These are phyloP conservation scores for Xanthoceras sorbifolium DNA, from an alignment of 345 rosid genomes.

Conservation along the genomic window DNA sequence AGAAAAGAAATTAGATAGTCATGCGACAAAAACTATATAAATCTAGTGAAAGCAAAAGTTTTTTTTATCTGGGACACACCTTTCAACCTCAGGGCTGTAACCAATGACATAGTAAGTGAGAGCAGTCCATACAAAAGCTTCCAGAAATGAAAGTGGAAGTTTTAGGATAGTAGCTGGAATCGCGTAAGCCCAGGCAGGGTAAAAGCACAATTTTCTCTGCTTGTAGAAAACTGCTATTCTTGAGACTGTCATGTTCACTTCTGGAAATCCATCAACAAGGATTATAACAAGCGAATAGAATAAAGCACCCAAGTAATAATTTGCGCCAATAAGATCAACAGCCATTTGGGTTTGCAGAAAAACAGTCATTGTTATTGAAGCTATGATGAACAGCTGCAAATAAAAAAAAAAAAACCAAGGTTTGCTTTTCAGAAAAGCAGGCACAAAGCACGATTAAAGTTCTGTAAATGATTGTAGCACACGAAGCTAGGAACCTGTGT, in stretches of 20 bases:
- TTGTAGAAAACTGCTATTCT: background rate
- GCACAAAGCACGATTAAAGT: background rate
- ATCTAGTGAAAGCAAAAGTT: background rate
- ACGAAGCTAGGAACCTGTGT: constrained; percentile 33
- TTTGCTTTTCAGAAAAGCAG: background rate
- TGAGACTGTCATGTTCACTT: background rate
- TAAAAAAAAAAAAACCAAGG: no score
- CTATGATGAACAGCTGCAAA: constrained; percentile 21
- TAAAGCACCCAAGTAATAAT: background rate
- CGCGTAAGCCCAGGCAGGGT: constrained; percentile 12
- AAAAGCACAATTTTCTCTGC: background rate
- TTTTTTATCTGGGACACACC: background rate
- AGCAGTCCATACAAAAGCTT: background rate
- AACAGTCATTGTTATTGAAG: constrained; percentile 20
- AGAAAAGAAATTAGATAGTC: background rate
- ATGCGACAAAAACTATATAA: background rate
- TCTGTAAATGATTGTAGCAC: background rate
- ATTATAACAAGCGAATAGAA: background rate
- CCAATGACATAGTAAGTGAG: constrained; percentile 9
- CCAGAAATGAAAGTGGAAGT: constrained; percentile 9
- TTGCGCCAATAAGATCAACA: background rate
- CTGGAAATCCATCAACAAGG: background rate
- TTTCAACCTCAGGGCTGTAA: background rate
- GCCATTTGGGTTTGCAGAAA: constrained; percentile 26
- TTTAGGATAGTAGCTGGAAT: background rate